Base-by-base conservation (phyloP, 2,329 filamentous ascomycete species). In the Sodiomyces alkalinus region DNA sequence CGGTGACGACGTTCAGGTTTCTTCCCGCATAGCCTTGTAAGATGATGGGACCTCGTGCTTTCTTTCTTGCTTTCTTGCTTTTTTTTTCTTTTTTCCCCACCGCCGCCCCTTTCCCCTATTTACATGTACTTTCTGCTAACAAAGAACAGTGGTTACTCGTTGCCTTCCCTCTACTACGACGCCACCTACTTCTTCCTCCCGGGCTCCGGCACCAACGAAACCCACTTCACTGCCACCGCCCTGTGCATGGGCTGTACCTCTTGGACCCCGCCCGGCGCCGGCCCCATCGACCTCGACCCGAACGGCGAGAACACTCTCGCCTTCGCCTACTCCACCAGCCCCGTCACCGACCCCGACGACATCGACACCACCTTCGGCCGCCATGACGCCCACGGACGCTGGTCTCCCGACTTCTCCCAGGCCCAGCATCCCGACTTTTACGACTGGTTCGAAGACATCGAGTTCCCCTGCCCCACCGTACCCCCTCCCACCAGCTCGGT, bases 361-460 rank as follows among this genome's bases (percentile, higher is more conserved):
- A 40, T 41, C 14, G 44, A 48, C 8, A 47, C 50, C 4, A 40
- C 40, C 13, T 61, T 62, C 34, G 47, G 48, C 33, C 59, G 59
- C 35, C 58, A 62, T 37, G 51, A 59, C 26, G 47, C 45, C 31
- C 45, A 56, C 22, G 55, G 53, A 25, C 56, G 56, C 39, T 56
- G 52, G 48, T 43, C 45, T 19, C 52, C 56, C 35, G 48, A 56
- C 34, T 43, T 57, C 25, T 39, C 36, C 7, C 37, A 38, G 2
- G 49, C 49, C 7, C 41, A 45, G 28, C 49, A 52, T 3, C 38
- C 48, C 19, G 32, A 49, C 22, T 58, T 58, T n/a, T n/a, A n/a
- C n/a, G n/a, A n/a, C n/a, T n/a, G n/a, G n/a, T n/a, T n/a, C n/a
- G n/a, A n/a, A n/a, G n/a, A n/a, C n/a, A n/a, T n/a, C n/a, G n/a